Evolutionary conservation across 2,329 filamentous ascomycete species (phyloP).

Genomic region (Fusarium acutatum): DNA sequence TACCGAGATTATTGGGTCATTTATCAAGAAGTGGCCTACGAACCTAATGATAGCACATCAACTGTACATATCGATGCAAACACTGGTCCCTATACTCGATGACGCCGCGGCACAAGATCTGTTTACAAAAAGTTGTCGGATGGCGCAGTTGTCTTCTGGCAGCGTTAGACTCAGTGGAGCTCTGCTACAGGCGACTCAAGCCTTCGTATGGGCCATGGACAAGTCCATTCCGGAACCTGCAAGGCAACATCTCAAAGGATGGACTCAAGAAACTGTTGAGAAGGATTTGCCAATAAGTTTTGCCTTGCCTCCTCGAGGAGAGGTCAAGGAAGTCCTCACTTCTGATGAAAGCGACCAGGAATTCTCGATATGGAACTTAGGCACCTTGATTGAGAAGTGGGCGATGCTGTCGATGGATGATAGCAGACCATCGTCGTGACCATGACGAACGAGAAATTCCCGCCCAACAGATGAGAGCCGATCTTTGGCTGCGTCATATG

Average conservation of each 20-base stretch:
- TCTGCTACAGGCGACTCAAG: neutral
- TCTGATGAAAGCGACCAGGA: neutral
- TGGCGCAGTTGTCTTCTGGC: neutral
- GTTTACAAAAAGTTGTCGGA: neutral
- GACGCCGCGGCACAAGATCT: neutral
- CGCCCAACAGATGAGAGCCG: too few species aligned
- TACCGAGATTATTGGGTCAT: neutral
- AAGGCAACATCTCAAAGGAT: neutral
- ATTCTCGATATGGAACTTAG: neutral
- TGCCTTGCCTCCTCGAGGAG: neutral
- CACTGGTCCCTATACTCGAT: neutral
- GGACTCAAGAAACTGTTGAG: neutral
- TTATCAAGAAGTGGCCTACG: neutral
- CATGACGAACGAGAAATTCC: neutral
- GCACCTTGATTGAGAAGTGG: neutral
- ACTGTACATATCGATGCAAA: neutral
- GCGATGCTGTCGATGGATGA: neutral
- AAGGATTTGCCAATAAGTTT: neutral
- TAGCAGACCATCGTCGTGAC: neutral
- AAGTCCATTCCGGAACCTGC: neutral
- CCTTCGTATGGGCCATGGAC: neutral
- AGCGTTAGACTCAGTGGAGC: neutral
- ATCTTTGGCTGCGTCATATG: too few species aligned
- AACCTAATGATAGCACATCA: neutral
- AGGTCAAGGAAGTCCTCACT: neutral